phyloP scores from a whole-genome alignment of 1,284 basidiomycete species.

The Sparassis latifolia region DNA sequence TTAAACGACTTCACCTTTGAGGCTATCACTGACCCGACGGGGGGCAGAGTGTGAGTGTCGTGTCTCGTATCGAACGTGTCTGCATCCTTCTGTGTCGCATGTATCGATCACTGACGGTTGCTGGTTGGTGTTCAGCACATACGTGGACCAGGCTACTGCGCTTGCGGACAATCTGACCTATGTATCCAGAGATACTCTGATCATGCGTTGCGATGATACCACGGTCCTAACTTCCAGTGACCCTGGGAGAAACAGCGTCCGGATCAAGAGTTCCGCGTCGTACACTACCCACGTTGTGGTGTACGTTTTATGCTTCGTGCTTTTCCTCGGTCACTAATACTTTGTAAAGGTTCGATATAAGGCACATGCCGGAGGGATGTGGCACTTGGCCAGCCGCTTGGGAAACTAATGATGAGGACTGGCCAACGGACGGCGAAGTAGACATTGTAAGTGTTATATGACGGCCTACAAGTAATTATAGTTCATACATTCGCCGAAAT shows the following conservation, averaged over 20 bases:
- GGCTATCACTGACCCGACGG: conserved; percentile 52
- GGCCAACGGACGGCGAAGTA: conserved; percentile 30
- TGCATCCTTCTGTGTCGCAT: not conserved
- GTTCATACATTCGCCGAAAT: not conserved
- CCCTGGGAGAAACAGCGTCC: conserved; percentile 55
- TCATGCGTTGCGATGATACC: conserved; percentile 46
- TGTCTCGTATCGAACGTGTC: not conserved
- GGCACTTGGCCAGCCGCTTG: conserved; percentile 54
- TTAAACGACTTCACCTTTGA: conserved; percentile 42
- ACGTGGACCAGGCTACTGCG: conserved; percentile 29
- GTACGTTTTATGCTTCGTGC: conserved; percentile 29
- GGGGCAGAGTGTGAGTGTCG: conserved; percentile 51
- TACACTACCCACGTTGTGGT: conserved; percentile 52
- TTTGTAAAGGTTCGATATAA: conserved; percentile 38
- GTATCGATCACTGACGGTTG: not conserved
- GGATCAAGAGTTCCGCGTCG: conserved; percentile 43
- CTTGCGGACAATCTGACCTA: conserved; percentile 27
- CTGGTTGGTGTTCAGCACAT: conserved; percentile 23
- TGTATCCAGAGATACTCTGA: conserved; percentile 23
- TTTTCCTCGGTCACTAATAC: not conserved
- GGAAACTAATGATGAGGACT: conserved; percentile 35
- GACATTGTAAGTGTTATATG: conserved; percentile 25
- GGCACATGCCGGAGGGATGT: conserved; percentile 59
- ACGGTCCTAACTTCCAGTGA: conserved; percentile 37
- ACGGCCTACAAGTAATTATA: not conserved